Evolutionary conservation across 2,329 filamentous ascomycete species (phyloP), one percentile per base, ranked within the genome.

Genomic region (Trichoderma polysporum): DNA sequence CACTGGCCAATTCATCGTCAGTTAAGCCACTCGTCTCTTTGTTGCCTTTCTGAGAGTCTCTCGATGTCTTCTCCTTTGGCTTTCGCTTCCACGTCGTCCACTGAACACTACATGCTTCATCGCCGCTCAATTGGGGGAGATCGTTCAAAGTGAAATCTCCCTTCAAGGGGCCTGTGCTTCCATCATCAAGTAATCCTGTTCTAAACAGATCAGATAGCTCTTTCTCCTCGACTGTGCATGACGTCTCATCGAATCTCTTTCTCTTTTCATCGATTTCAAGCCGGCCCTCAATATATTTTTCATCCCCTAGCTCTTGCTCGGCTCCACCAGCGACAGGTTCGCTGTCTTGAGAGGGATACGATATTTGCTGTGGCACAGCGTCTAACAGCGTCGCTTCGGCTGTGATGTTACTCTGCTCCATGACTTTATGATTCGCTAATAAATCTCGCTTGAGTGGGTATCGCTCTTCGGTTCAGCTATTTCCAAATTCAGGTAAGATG

Each of bases 1-100:
- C 17, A 31, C 66, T 68, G 33, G 66, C 66, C 19, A 66, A 7
- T 25, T 68, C 66, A n/a, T 66, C 66, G 4, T 68, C 66, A 1
- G 56, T 59, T 2, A 68, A 31, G 17, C 66, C 62, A 2, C 8
- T 12, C 22, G 27, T 52, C 3, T 27, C 47, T 25, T 19, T n/a
- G 17, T 5, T 29, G 13, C 15, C 31, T 29, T 52, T 50, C 15
- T 12, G 27, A 12, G 19, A n/a, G 17, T n/a, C 31, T 39, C 35
- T 29, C 27, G 27, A 41, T 3, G 13, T 17, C 17, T 37, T 52
- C 19, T 60, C 29, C 15, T 66, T 68, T 25, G 27, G 7, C 25
- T 41, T 68, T 22, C 25, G 19, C 39, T 61, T 68, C 10, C 35
- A 22, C 3, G 47, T 45, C 29, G 29, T 60, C 66, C 66, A 68